Evolutionary conservation across 2,329 filamentous ascomycete species (phyloP).

Genomic region (Fusarium pilosicola): DNA sequence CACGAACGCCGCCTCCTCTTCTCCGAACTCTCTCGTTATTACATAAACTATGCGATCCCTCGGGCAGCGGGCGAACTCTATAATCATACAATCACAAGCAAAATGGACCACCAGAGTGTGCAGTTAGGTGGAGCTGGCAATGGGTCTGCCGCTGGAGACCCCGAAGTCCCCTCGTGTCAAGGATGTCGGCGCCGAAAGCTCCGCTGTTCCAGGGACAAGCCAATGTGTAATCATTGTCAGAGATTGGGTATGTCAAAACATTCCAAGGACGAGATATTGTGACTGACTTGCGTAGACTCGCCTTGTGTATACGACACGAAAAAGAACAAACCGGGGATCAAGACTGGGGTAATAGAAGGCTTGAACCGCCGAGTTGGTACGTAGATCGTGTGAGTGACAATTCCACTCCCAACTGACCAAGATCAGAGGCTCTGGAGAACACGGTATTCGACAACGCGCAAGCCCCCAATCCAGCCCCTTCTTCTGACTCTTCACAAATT

Average conservation of each 20-base stretch:
- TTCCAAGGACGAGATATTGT: too few relatives aligned
- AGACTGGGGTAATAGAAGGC: slow-evolving; percentile 27
- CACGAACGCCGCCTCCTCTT: background rate
- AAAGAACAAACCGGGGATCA: slow-evolving; percentile 31
- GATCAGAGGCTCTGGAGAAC: slow-evolving; percentile 29
- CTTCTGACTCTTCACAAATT: slow-evolving; percentile 20
- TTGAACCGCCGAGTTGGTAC: slow-evolving; percentile 29
- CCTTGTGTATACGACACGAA: slow-evolving; percentile 28
- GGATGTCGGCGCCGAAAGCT: slow-evolving; percentile 37
- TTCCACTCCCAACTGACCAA: background rate
- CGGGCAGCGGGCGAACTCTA: slow-evolving; percentile 32
- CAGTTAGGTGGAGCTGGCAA: background rate
- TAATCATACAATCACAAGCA: background rate
- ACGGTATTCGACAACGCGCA: slow-evolving; percentile 15
- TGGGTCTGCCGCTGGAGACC: background rate
- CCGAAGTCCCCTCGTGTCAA: slow-evolving; percentile 33
- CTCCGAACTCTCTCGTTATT: background rate
- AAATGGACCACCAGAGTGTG: background rate
- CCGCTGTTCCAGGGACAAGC: slow-evolving; percentile 35
- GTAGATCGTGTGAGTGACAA: background rate
- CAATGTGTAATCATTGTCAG: slow-evolving; percentile 34
- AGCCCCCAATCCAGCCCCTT: background rate
- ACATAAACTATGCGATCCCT: slow-evolving; percentile 5
- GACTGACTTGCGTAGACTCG: slow-evolving; percentile 9
- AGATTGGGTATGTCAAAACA: slow-evolving; percentile 10